Evolutionary conservation across 1,139 yeast genomes (phyloP).

Genomic region (Scheffersomyces cryptocercus): DNA sequence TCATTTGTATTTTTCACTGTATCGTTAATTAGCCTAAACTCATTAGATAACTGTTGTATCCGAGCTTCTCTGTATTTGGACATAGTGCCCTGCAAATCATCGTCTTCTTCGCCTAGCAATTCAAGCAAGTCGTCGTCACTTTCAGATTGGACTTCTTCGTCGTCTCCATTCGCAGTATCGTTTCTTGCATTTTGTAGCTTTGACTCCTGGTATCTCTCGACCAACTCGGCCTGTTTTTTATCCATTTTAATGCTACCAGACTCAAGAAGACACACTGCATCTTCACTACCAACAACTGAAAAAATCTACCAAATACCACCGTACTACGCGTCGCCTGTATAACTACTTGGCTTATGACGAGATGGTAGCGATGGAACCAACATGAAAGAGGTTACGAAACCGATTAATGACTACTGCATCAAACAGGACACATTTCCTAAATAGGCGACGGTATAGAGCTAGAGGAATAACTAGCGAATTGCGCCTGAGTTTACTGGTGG

Average conservation of each 20-base stretch:
- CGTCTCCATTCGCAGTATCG: conserved; percentile 20
- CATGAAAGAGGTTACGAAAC: too few species aligned
- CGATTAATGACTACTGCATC: too few species aligned
- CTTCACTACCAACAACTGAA: too few species aligned
- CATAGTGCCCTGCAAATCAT: conserved; percentile 32
- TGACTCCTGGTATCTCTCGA: conserved; percentile 45
- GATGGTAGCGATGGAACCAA: too few species aligned
- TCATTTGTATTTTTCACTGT: conserved; percentile 28
- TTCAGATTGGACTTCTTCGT: conserved; percentile 39
- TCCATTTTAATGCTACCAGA: conserved; percentile 23
- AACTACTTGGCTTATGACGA: too few species aligned
- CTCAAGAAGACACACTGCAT: too few species aligned
- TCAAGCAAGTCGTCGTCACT: conserved; percentile 18
- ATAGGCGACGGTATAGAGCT: too few species aligned
- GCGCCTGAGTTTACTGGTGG: too few species aligned
- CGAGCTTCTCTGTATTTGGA: conserved; percentile 49
- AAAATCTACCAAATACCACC: too few species aligned
- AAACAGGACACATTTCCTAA: too few species aligned
- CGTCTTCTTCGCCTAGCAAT: conserved; percentile 35
- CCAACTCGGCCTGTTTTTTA: conserved; percentile 28
- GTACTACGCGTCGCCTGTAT: conserved; percentile 1
- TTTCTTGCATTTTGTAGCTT: conserved; percentile 18
- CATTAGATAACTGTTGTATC: conserved; percentile 47
- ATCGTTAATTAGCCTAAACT: conserved; percentile 40
- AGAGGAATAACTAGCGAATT: too few species aligned